phyloP scores from a whole-genome alignment of 2,329 filamentous ascomycete species.

The Pseudonectria foliicola region DNA sequence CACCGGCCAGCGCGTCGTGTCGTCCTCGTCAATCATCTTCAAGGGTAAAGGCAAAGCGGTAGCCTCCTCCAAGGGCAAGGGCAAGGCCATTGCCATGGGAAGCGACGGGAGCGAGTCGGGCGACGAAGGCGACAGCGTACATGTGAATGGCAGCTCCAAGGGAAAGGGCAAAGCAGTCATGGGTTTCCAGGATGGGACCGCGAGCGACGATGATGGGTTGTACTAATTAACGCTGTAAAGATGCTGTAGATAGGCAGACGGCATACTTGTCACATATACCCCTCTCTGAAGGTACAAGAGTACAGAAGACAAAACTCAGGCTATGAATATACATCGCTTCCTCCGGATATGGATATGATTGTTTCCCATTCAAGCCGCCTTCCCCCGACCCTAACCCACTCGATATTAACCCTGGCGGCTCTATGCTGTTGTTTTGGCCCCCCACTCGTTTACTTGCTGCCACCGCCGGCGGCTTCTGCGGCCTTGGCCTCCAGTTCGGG shows the following conservation, averaged over 20 bases:
- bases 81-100: slow-evolving; percentile 26
- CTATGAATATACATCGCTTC: too few species aligned
- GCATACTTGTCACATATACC: neutral
- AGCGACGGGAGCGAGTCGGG: slow-evolving; percentile 26
- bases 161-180: slow-evolving; percentile 51
- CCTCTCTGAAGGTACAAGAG: neutral
- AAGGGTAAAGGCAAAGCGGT: slow-evolving; percentile 30
- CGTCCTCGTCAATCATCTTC: slow-evolving; percentile 21
- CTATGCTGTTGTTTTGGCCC: slow-evolving; percentile 20
- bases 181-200: slow-evolving; percentile 46
- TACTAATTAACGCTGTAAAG: slow-evolving; percentile 32
- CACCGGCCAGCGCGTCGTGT: slow-evolving; percentile 16
- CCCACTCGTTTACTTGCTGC: slow-evolving; percentile 21
- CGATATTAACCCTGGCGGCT: too few species aligned
- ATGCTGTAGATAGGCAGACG: neutral
- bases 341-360: too few species aligned
- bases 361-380: too few species aligned
- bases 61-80: slow-evolving; percentile 22
- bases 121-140: slow-evolving; percentile 26
- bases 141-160: slow-evolving; percentile 34
- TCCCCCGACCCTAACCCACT: too few species aligned
- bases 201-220: slow-evolving; percentile 49
- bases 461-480: slow-evolving; percentile 24
- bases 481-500: slow-evolving; percentile 28
- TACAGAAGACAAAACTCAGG: too few species aligned